Evolutionary conservation across 495 filamentous ascomycete genomes (phyloP), one percentile per base, ranked within the genome.

Genomic region (Penicillium subrubescens): DNA sequence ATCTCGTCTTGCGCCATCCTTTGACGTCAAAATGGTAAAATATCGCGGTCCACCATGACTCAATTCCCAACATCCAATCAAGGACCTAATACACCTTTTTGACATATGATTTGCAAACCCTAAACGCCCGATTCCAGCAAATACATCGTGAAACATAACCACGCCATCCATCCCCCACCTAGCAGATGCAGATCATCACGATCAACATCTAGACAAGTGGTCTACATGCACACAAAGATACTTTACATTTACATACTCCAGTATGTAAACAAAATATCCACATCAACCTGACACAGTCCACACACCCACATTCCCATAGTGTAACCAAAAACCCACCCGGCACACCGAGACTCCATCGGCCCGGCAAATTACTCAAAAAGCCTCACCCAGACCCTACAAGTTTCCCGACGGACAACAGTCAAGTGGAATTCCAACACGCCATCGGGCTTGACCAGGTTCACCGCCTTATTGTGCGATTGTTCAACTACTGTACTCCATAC

Each of bases 341-440:
- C 35, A 61, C 48, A 53, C 59, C 59, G 59, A 61, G 17, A 34
- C 46, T 60, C 31, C 43, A 61, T 51, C 59, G 46, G 46, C 31
- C 48, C 59, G 46, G 48, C 15, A 44, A 37, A 19, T 35, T 23
- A 39, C 21, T 43, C 19, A 54, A 41, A 63, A 63, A 56, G 34
- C n/a, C 34, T 56, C 31, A n/a, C 53, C 8, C 29, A 46, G 31
- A 46, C 35, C 59, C 8, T 46, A 6, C 25, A 2, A 41, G 43
- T 63, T 58, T 53, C 14, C 61, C 61, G 44, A 17, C 44, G 33
- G 46, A 14, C 55, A 57, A 54, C 34, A 21, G 33, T 12, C 8
- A 3, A 2, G 21, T 33, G 39, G 29, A 19, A 27, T n/a, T 46
- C 39, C 27, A 31, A 52, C 27, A 52, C 48, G 48, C 48, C 48